Conservation (phyloP, 2,329 filamentous ascomycete species). For the Nothomitra cinnamomea region DNA sequence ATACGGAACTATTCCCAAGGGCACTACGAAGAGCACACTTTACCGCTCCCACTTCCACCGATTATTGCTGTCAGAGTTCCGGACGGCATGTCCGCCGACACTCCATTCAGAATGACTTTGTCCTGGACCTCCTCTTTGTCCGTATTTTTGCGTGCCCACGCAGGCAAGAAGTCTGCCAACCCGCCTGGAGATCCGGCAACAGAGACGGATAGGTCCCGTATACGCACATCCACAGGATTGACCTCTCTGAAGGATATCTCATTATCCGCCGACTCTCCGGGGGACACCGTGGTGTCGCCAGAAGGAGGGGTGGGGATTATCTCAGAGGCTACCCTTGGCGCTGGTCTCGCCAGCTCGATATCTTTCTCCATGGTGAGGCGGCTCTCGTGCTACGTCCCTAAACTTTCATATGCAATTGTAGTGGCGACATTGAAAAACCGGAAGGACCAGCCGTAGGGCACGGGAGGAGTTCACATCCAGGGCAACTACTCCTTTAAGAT, state of each 20-base stretch:
- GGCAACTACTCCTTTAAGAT: too few relatives aligned
- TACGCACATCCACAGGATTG: slow-evolving; percentile 22
- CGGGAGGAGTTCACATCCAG: too few relatives aligned
- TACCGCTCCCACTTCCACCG: slow-evolving; percentile 56
- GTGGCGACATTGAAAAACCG: too few relatives aligned
- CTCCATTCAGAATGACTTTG: slow-evolving; percentile 40
- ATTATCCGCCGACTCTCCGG: not conserved
- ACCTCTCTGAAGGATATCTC: slow-evolving; percentile 25
- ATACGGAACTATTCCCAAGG: too few relatives aligned
- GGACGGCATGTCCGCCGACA: slow-evolving; percentile 44
- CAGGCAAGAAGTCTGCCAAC: slow-evolving; percentile 6
- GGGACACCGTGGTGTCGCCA: not conserved
- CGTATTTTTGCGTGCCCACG: not conserved
- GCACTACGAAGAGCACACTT: slow-evolving; percentile 17
- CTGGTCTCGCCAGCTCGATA: too few relatives aligned
- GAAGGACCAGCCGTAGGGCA: too few relatives aligned
- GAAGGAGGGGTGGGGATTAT: too few relatives aligned
- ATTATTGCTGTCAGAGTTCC: slow-evolving; percentile 61
- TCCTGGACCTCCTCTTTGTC: slow-evolving; percentile 13
- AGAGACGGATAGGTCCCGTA: slow-evolving; percentile 17
- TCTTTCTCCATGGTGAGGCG: too few relatives aligned
- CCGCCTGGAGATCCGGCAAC: slow-evolving; percentile 10
- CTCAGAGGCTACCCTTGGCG: too few relatives aligned
- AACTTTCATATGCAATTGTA: too few relatives aligned
- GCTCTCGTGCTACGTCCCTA: too few relatives aligned